These are phyloP conservation scores for Sarocladiaceae sp. DNA, from an alignment of 2,329 filamentous ascomycete species.

Conservation along the genomic window DNA sequence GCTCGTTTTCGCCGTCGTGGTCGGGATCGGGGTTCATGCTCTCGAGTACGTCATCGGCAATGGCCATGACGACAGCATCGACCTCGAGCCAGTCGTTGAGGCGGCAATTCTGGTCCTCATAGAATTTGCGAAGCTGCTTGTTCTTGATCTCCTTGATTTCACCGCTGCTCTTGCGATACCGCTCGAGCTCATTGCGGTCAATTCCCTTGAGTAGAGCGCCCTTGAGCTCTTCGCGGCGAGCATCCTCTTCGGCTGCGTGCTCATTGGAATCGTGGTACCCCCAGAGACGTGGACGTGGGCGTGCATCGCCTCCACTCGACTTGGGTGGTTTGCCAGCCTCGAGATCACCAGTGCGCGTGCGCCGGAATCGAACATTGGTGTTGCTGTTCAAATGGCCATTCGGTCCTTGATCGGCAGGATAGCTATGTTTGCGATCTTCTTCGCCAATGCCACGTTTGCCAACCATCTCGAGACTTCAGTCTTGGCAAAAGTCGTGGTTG, in stretches of 20 bases:
- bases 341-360: not conserved
- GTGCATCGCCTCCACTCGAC: not conserved
- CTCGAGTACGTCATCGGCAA: slow-evolving; percentile 28
- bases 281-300: slow-evolving; percentile 17
- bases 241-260: slow-evolving; percentile 24
- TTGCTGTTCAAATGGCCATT: slow-evolving; percentile 4
- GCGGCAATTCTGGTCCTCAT: slow-evolving; percentile 24
- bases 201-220: slow-evolving; percentile 24
- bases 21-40: slow-evolving; percentile 30
- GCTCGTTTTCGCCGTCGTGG: slow-evolving; percentile 27
- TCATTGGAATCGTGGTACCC: slow-evolving; percentile 25
- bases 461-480: not conserved
- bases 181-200: slow-evolving; percentile 22
- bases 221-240: slow-evolving; percentile 25
- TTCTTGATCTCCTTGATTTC: slow-evolving; percentile 24
- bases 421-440: slow-evolving; percentile 4
- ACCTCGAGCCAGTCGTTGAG: slow-evolving; percentile 31
- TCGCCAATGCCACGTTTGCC: slow-evolving; percentile 5
- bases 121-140: slow-evolving; percentile 23
- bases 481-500: not conserved
- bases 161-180: slow-evolving; percentile 23
- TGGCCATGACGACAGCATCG: slow-evolving; percentile 27
- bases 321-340: not conserved
- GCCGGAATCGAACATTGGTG: not conserved
- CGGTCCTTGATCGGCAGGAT: not conserved